Evolutionary conservation across 345 rosid genomes (phyloP).

Genomic region (Eucalyptus victrix): DNA sequence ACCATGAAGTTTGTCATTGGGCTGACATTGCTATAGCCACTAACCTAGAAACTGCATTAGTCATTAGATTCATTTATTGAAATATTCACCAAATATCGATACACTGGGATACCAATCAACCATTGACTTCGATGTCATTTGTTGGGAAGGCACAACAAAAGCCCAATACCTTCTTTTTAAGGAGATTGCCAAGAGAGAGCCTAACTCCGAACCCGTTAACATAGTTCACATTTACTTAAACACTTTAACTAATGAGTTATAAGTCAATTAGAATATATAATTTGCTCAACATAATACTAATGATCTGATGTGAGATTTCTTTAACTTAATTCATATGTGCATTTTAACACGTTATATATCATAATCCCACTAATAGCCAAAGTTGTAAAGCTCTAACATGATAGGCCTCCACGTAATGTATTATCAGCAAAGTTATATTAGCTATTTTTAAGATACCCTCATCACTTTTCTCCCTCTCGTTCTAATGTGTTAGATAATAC

Average conservation of each 20-base stretch:
- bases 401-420: neutral
- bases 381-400: neutral
- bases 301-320: neutral
- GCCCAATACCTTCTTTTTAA: neutral
- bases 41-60: too few relatives aligned
- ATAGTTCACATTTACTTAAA: neutral
- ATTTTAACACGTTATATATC: too few relatives aligned
- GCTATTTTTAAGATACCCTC: neutral
- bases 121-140: neutral
- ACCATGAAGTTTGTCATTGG: too few relatives aligned
- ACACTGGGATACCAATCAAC: neutral
- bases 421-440: neutral
- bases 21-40: too few relatives aligned
- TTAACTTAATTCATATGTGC: too few relatives aligned
- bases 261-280: too few relatives aligned
- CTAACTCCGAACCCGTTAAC: accelerated
- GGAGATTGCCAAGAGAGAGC: neutral
- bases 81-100: too few relatives aligned
- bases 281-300: too few relatives aligned
- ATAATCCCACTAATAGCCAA: neutral
- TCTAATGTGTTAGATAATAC: neutral
- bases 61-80: too few relatives aligned
- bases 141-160: neutral
- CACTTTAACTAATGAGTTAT: neutral
- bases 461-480: neutral